Percentiles rank a stretch among this genome's conserved stretches.
Conservation (phyloP, 208 protist species). For the Acanthamoeba comandoni region DNA sequence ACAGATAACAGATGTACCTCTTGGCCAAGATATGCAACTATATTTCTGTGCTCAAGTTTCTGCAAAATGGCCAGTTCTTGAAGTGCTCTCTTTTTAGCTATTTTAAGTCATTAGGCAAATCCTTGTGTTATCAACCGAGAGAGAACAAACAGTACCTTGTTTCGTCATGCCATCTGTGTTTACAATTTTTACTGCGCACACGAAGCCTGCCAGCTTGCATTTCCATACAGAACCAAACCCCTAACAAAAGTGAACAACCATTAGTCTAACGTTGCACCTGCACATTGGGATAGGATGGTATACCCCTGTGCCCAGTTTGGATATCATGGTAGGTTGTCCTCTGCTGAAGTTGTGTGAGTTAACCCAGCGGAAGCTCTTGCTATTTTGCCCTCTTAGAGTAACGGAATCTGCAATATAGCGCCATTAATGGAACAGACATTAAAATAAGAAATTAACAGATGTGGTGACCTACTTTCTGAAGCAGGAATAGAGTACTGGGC, state of each 20-base stretch:
- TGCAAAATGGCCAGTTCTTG: constrained; percentile 22
- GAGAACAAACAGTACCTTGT: neutral
- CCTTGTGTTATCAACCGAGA: no score
- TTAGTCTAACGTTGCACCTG: no score
- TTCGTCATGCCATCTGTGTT: constrained; percentile 48
- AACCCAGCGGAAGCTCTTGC: constrained; percentile 5
- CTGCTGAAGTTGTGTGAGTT: constrained; percentile 11
- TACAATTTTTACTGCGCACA: constrained; percentile 40
- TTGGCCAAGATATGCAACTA: constrained; percentile 30
- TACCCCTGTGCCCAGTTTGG: constrained; percentile 56
- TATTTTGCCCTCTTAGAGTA: no score
- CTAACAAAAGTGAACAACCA: neutral
- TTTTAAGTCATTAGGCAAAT: no score
- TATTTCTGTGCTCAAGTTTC: constrained; percentile 9
- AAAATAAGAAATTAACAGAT: no score
- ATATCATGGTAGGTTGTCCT: neutral
- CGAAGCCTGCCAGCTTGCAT: constrained; percentile 48
- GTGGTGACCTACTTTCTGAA: no score
- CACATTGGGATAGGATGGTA: neutral
- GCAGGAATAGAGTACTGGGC: no score
- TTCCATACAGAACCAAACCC: constrained; percentile 37
- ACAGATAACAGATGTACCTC: no score
- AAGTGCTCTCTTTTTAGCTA: constrained; percentile 43
- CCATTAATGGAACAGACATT: neutral
- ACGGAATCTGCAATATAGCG: no score